Evolutionary conservation across 2,329 filamentous ascomycete species (phyloP), one percentile per base, ranked within the genome.

Genomic region (Shiraia sp.): DNA sequence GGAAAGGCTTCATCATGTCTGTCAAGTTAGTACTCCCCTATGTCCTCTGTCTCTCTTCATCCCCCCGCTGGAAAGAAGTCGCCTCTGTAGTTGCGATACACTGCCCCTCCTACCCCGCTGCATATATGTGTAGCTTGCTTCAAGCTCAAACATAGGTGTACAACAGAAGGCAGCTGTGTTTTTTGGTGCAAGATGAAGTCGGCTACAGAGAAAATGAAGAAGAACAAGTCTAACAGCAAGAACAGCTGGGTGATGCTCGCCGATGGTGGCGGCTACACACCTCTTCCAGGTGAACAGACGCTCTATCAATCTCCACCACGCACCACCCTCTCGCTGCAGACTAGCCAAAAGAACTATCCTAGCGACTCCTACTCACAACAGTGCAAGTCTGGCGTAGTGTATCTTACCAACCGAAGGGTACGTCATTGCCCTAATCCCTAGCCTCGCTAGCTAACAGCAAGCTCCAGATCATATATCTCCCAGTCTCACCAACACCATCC

Each of bases 231-330:
- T 68, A 51, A 67, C 47, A 49, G 60, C 26, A 66, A 66, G 42
- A 57, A 58, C 67, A 88, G 85, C 69, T 96, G 92, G 92, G 92
- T 96, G 32, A 96, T 96, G 91, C 83, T 95, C 63, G 83, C 86
- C 63, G 81, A 86, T 63, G 66, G 69, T 34, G 74, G 79, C 47
- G 83, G 86, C 45, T 93, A 96, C 71, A 86, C 95, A 64, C 88
- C 87, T 62, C 81, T 96, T 32, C 88, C 88, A 31, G 85, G 87
- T 65, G 92, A 97, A 75, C 84, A 84, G 57, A 84, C 89, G 49
- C 79, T 95, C 45, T 88, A 88, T 71, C 87, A 83, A 55, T 90
- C 90, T 32, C 86, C 88, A 42, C 83, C 86, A 36, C 85, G 91
- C 53, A 90, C 92, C 59, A 83, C 80, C 52, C 78, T 96, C 48